Evolutionary conservation across 306 rosid species (phyloP).

Genomic region (Crataegus laevigata): DNA sequence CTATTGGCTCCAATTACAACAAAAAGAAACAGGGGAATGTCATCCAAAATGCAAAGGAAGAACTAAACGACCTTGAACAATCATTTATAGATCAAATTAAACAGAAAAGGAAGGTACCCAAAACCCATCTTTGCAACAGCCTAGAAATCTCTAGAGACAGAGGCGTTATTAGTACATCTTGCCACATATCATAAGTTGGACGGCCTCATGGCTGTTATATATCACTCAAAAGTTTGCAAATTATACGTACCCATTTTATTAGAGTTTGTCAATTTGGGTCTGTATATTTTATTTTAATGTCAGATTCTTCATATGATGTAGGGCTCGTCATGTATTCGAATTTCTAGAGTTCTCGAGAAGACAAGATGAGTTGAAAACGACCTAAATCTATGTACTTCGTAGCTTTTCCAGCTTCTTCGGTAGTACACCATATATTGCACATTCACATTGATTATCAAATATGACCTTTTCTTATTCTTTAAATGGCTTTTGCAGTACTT

Average conservation of each 20-base stretch:
- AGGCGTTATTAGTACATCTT: background rate
- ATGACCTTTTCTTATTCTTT: background rate
- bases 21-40: background rate
- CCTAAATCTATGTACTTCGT: no score
- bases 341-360: no score
- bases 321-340: no score
- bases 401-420: no score
- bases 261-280: background rate
- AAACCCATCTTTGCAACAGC: background rate
- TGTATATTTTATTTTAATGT: background rate
- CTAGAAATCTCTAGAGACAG: background rate
- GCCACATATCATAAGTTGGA: background rate
- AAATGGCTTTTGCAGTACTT: background rate
- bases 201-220: background rate
- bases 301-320: background rate
- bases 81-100: background rate
- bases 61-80: background rate
- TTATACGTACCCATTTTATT: background rate
- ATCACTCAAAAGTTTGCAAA: background rate
- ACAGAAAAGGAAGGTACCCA: background rate
- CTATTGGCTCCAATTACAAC: slow-evolving; percentile 10
- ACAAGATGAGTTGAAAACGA: no score
- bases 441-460: no score
- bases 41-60: background rate
- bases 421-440: no score